phyloP scores from a whole-genome alignment of 2,329 filamentous ascomycete species.

The Xylaria sp. region DNA sequence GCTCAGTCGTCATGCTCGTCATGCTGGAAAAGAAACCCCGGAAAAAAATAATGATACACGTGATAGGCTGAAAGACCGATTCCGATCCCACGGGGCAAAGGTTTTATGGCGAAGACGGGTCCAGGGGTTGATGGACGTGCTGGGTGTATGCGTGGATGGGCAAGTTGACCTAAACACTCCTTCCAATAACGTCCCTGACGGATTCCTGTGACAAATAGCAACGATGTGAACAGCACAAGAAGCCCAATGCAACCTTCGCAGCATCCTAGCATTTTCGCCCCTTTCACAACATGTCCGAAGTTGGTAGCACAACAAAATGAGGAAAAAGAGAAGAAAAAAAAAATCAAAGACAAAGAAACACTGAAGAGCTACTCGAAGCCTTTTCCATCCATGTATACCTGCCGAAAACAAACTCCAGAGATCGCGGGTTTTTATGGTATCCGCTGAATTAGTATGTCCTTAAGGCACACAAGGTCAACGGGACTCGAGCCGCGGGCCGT shows the following conservation, averaged over 20 bases:
- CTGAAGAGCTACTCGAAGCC: conserved; percentile 48
- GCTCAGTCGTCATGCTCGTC: conserved; percentile 53
- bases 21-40: conserved; percentile 51
- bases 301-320: conserved; percentile 31
- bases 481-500: conserved; percentile 27
- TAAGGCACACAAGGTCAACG: conserved; percentile 44
- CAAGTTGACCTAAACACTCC: conserved; percentile 43
- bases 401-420: conserved; percentile 50
- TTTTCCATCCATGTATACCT: conserved; percentile 52
- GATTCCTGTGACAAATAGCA: conserved; percentile 41
- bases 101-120: conserved; percentile 41
- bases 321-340: conserved; percentile 27
- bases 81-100: conserved; percentile 48
- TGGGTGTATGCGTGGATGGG: conserved; percentile 33
- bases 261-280: conserved; percentile 36
- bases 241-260: conserved; percentile 41
- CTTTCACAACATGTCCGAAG: conserved; percentile 36
- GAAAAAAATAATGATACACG: conserved; percentile 54
- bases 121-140: conserved; percentile 42
- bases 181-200: conserved; percentile 41
- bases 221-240: conserved; percentile 38
- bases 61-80: conserved; percentile 49
- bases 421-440: conserved; percentile 49
- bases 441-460: conserved; percentile 48
- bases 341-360: conserved; percentile 42